A percentile compares a stretch with the other conserved stretches of the same genome.
phyloP scores from a whole-genome alignment of 768 basidiomycete genomes.

The Pleurotus pulmonarius region DNA sequence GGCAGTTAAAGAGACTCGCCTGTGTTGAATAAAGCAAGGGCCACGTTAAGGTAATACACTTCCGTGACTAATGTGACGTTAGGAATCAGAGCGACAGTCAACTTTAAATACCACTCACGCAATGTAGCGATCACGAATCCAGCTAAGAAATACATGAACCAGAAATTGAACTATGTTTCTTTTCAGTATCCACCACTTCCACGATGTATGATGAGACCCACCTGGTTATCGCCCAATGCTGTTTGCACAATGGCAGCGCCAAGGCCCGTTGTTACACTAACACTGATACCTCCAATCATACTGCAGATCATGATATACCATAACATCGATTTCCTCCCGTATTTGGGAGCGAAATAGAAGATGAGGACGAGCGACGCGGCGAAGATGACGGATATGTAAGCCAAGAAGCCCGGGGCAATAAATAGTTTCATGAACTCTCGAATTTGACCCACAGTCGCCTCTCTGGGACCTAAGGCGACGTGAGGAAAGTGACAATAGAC shows the following conservation, averaged over 20 bases:
- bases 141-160: constrained; percentile 89
- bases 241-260: constrained; percentile 87
- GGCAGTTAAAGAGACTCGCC: constrained; percentile 37
- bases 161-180: constrained; percentile 70
- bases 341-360: constrained; percentile 81
- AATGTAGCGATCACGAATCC: constrained; percentile 83
- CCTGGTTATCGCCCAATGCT: constrained; percentile 75
- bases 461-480: constrained; percentile 52
- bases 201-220: constrained; percentile 21
- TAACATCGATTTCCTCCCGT: constrained; percentile 90
- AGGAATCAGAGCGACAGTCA: neutral
- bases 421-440: constrained; percentile 74
- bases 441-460: constrained; percentile 68
- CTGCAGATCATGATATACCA: constrained; percentile 95
- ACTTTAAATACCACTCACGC: constrained; percentile 38
- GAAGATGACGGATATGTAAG: constrained; percentile 63
- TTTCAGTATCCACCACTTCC: neutral
- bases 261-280: constrained; percentile 92
- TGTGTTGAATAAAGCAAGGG: constrained; percentile 93
- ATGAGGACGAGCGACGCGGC: constrained; percentile 64
- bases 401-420: constrained; percentile 79
- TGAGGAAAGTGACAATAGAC: constrained; percentile 11
- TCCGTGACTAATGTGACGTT: too few relatives aligned
- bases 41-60: constrained; percentile 94
- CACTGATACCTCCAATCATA: constrained; percentile 94